These are phyloP conservation scores for Xerocomus cyaneibrunnescens DNA, from an alignment of 1,284 basidiomycete genomes.

Conservation along the genomic window DNA sequence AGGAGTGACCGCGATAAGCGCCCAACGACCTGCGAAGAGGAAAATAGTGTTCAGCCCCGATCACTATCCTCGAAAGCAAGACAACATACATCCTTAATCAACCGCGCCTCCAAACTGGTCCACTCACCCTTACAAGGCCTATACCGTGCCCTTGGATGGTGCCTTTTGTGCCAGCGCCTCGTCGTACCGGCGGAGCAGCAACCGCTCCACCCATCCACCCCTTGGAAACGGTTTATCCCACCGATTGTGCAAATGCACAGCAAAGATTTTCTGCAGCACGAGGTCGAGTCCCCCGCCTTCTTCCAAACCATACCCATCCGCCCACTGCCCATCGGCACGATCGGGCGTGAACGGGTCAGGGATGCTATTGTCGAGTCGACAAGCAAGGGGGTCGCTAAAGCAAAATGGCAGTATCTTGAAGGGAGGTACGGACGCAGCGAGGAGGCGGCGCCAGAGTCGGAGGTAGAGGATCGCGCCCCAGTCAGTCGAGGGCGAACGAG, in stretches of 20 bases:
- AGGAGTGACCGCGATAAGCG: not conserved
- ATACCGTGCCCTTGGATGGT: not conserved
- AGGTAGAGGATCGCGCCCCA: constrained; percentile 92
- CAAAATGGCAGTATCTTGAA: constrained; percentile 93
- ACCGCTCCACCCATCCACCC: constrained; percentile 77
- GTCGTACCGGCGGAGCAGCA: constrained; percentile 67
- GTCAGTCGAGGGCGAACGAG: constrained; percentile 77
- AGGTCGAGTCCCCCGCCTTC: constrained; percentile 67
- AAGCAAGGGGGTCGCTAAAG: constrained; percentile 87
- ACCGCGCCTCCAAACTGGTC: not conserved
- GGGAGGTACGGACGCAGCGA: constrained; percentile 69
- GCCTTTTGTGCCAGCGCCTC: constrained; percentile 6
- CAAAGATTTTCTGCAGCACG: constrained; percentile 73
- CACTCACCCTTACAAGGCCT: not conserved
- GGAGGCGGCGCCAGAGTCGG: constrained; percentile 84
- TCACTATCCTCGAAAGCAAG: not conserved
- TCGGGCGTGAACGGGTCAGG: constrained; percentile 77
- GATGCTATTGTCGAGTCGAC: constrained; percentile 86
- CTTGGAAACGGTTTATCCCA: constrained; percentile 82
- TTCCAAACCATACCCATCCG: constrained; percentile 49
- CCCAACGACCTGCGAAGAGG: not conserved
- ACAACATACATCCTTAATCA: too few relatives aligned
- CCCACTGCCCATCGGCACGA: constrained; percentile 24
- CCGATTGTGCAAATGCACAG: constrained; percentile 90
- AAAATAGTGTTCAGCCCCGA: not conserved